Conservation (phyloP, 2,329 filamentous ascomycete genomes). For the Ophiobolus disseminans region DNA sequence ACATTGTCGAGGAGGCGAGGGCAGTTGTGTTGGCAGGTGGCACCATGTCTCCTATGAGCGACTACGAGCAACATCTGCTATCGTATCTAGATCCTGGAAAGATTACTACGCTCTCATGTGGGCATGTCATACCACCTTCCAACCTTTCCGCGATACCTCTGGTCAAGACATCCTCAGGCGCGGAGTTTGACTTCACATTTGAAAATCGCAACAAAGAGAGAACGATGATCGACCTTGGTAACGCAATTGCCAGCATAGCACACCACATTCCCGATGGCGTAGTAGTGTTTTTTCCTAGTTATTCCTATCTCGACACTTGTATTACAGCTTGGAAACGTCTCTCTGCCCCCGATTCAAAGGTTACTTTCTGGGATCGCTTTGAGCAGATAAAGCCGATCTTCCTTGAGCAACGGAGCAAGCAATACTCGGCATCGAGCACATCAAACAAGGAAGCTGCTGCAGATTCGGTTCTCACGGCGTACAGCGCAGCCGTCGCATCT, state of each 20-base stretch:
- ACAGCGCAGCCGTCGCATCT: constrained; percentile 68
- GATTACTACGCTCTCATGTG: constrained; percentile 86
- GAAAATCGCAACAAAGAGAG: constrained; percentile 72
- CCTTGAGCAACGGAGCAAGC: constrained; percentile 43
- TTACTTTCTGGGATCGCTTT: constrained; percentile 63
- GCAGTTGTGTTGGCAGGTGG: constrained; percentile 92
- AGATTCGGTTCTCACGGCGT: constrained; percentile 76
- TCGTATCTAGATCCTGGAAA: constrained; percentile 70
- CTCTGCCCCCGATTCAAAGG: constrained; percentile 1
- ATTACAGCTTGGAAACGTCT: constrained; percentile 51
- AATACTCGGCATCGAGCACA: constrained; percentile 64
- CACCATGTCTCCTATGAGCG: constrained; percentile 96
- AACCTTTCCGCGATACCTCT: constrained; percentile 84
- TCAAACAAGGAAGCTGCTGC: constrained; percentile 57
- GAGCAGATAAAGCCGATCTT: constrained; percentile 62
- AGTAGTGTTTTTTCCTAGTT: constrained; percentile 95
- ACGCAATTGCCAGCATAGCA: constrained; percentile 74
- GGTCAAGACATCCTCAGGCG: constrained; percentile 54
- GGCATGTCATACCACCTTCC: constrained; percentile 85
- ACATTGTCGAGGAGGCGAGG: constrained; percentile 82
- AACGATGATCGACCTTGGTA: constrained; percentile 77
- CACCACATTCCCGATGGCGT: constrained; percentile 83
- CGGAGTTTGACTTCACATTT: constrained; percentile 85
- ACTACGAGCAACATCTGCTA: constrained; percentile 87
- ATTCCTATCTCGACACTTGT: constrained; percentile 84